Percentiles rank a stretch among this genome's conserved stretches.
Evolutionary conservation across 306 rosid species (phyloP).

Genomic region (Sicyos baderoa): DNA sequence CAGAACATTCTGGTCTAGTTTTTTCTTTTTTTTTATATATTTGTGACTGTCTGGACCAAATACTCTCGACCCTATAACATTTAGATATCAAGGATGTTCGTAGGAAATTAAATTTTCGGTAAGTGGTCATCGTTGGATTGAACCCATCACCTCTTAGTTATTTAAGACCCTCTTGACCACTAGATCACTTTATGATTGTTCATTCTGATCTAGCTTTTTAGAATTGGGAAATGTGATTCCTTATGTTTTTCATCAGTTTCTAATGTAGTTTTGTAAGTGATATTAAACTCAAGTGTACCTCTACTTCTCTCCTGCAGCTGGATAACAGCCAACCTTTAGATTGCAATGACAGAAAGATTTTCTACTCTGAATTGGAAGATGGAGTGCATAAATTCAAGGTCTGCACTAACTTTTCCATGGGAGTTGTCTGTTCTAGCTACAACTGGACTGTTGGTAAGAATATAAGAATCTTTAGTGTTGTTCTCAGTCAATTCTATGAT

Average conservation of each 20-base stretch:
- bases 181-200: no score
- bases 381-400: slow-evolving; percentile 71
- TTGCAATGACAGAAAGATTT: slow-evolving; percentile 41
- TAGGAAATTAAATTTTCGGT: no score
- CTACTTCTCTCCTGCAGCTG: slow-evolving; percentile 42
- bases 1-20: background rate
- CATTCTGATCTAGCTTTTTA: background rate
- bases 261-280: background rate
- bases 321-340: slow-evolving; percentile 44
- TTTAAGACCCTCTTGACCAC: no score
- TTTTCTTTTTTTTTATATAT: no score
- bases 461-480: slow-evolving; percentile 24
- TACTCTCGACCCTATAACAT: no score
- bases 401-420: slow-evolving; percentile 45
- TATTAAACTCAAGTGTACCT: background rate
- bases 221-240: background rate
- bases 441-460: slow-evolving; percentile 76
- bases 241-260: background rate
- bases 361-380: slow-evolving; percentile 51
- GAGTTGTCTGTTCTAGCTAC: slow-evolving; percentile 49
- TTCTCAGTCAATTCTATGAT: background rate
- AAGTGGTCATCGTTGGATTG: no score
- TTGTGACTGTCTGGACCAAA: no score
- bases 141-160: no score
- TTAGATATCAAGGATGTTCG: no score